phyloP scores from a whole-genome alignment of 306 rosid species.

The Pyrus pyrifolia region DNA sequence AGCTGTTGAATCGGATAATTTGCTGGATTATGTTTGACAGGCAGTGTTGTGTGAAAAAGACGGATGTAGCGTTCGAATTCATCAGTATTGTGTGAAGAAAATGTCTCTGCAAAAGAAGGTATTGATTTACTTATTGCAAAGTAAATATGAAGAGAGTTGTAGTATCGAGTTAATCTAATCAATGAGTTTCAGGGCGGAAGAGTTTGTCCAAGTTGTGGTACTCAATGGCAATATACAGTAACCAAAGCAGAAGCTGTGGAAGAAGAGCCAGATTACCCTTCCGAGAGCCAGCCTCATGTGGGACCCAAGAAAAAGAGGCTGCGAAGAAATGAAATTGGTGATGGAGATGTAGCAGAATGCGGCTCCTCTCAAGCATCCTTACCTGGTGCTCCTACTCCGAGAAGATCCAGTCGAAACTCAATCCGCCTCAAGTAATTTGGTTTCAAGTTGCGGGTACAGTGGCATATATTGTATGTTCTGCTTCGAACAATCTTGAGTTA shows the following conservation, averaged over 20 bases:
- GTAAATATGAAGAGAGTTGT: not conserved
- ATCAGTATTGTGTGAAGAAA: constrained; percentile 67
- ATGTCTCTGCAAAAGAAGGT: constrained; percentile 63
- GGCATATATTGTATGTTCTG: not conserved
- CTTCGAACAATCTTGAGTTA: not conserved
- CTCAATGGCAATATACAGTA: constrained; percentile 39
- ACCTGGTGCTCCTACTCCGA: constrained; percentile 14
- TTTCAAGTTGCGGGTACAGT: not conserved
- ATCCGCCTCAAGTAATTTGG: not conserved
- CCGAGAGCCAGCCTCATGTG: constrained; percentile 30
- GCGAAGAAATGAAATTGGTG: constrained; percentile 8
- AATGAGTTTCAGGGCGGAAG: constrained; percentile 38
- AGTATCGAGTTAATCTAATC: constrained; percentile 2
- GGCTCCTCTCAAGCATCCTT: constrained; percentile 19
- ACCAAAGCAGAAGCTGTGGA: constrained; percentile 41
- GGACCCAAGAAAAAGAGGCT: constrained; percentile 37
- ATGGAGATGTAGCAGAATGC: constrained; percentile 34
- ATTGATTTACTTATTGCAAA: constrained; percentile 9
- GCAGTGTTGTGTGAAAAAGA: constrained; percentile 69
- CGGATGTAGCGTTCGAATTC: constrained; percentile 60
- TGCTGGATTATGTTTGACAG: constrained; percentile 32
- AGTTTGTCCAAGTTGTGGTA: constrained; percentile 66
- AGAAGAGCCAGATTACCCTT: constrained; percentile 20
- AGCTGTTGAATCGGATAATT: constrained; percentile 21
- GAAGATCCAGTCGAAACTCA: constrained; percentile 33